Evolutionary conservation across 768 basidiomycete species (phyloP), one percentile per base, ranked within the genome.

Genomic region (Atractiella rhizophila): DNA sequence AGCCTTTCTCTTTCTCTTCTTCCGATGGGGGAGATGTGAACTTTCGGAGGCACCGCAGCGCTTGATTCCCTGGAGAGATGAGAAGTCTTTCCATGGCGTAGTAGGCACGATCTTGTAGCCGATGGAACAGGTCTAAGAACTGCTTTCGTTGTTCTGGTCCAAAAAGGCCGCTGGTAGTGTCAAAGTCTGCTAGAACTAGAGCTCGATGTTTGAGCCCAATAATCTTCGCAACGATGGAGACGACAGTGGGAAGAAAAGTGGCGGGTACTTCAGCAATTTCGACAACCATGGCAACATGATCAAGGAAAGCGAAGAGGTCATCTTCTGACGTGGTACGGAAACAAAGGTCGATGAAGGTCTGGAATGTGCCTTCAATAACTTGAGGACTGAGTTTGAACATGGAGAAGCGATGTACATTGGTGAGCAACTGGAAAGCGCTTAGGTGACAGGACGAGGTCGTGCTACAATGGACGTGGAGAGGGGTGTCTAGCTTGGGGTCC

Each of bases 61-160:
- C 52, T 38, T 55, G 54, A 42, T 55, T 55, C 13, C 50, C 49
- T 4, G 54, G 49, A 12, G 54, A 55, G 26, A 51, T 49, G 23
- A 55, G 43, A 18, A 55, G 39, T 39, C 53, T 52, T 16, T 45
- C 46, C 52, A 55, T 52, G 29, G 53, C 48, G 26, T 46, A 37
- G 41, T 45, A 45, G 4, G 54, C 54, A 25, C 44, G 37, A 7
- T 39, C 19, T 0, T 48, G 46, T 24, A 45, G 30, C 20, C 24
- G 25, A 5, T n/a, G 9, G 27, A 28, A 13, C 16, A 28, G 16
- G 21, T 32, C 2, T 35, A 20, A 2, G 37, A 21, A 13, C 30
- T 33, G 5, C 21, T 27, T 28, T 39, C 37, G 13, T 39, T 42
- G 21, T 42, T 35, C 24, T 26, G 42, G 21, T 40, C 35, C 13